Percentiles rank a stretch among this genome's conserved stretches.
Conservation (phyloP, 129 eudicot genomes). For the Silybum marianum region DNA sequence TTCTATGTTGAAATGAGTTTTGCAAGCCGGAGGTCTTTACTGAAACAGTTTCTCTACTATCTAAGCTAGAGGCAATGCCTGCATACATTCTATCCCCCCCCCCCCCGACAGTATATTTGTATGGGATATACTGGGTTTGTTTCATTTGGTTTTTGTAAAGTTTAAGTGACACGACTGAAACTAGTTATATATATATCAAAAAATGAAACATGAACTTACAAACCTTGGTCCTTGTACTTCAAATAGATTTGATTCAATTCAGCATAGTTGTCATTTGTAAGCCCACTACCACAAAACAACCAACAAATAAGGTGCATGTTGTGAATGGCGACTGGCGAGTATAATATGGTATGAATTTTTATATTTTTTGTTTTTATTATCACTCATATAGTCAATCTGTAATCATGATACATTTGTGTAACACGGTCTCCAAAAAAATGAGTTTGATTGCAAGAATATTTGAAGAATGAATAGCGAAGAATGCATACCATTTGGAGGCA, state of each 20-base stretch:
- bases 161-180: neutral
- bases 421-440: neutral
- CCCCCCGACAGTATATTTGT: neutral
- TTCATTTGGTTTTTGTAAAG: neutral
- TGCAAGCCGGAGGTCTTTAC: neutral
- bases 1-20: neutral
- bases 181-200: neutral
- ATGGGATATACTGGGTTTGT: neutral
- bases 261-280: constrained; percentile 83
- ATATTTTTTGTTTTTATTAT: neutral
- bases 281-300: constrained; percentile 60
- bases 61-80: neutral
- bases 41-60: neutral
- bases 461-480: neutral
- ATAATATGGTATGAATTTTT: neutral
- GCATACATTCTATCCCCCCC: neutral
- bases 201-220: constrained; percentile 16
- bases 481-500: constrained; percentile 55
- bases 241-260: constrained; percentile 75
- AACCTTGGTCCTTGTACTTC: constrained; percentile 85
- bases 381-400: neutral
- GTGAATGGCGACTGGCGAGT: too few relatives aligned
- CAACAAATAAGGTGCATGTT: constrained; percentile 1
- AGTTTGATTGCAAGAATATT: neutral
- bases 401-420: neutral